Conservation (phyloP, 495 filamentous ascomycete genomes). For the Neurospora sublineolata region DNA sequence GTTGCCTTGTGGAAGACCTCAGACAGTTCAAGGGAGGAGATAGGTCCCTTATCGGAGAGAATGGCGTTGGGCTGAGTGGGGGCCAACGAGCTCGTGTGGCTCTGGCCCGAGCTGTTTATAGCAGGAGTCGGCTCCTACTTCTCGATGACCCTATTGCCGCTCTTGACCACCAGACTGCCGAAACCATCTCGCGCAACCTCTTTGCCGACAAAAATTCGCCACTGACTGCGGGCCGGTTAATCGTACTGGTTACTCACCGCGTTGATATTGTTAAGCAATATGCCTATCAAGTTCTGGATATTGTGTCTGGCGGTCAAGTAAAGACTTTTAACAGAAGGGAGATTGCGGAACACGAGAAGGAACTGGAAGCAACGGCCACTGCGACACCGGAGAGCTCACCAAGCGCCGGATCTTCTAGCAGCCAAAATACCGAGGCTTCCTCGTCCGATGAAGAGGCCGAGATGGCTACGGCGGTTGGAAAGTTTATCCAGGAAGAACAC, state of each 20-base stretch:
- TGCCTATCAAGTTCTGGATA: constrained; percentile 57
- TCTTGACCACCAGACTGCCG: constrained; percentile 78
- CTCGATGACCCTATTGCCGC: constrained; percentile 94
- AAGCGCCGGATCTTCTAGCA: constrained; percentile 1
- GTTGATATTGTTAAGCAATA: constrained; percentile 53
- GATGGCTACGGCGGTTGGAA: constrained; percentile 44
- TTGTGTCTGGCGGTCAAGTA: constrained; percentile 44
- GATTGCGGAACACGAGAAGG: constrained; percentile 14
- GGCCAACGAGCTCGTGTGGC: constrained; percentile 92
- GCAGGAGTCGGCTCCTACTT: constrained; percentile 78
- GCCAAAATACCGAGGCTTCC: constrained; percentile 6
- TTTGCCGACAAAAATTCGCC: constrained; percentile 41
- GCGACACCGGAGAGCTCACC: background rate
- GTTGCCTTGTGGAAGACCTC: constrained; percentile 85
- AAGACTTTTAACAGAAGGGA: constrained; percentile 31
- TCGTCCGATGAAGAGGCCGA: constrained; percentile 20
- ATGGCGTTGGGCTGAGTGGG: constrained; percentile 89
- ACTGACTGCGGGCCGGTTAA: constrained; percentile 48
- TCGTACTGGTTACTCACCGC: constrained; percentile 72
- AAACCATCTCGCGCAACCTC: constrained; percentile 56
- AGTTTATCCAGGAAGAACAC: constrained; percentile 74
- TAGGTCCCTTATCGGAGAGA: constrained; percentile 86
- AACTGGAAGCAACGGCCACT: constrained; percentile 13
- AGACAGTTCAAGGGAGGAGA: constrained; percentile 84
- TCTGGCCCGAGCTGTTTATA: constrained; percentile 86